Evolutionary conservation across 768 basidiomycete species (phyloP).

Genomic region (Suillus variegatus): DNA sequence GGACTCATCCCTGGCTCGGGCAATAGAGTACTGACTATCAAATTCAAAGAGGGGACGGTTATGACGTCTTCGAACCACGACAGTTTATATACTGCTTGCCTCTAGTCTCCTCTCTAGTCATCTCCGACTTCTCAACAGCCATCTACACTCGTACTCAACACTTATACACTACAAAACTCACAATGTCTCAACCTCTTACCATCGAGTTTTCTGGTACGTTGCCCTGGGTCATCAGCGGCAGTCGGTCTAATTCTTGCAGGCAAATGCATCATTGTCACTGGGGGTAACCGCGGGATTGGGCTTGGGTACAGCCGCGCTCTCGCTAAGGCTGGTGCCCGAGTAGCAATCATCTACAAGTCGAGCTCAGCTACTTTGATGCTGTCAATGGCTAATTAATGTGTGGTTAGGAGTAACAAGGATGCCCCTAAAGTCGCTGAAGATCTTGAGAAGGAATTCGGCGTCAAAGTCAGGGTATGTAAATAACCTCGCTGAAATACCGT

Average conservation of each 20-base stretch:
- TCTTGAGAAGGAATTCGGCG: conserved; percentile 48
- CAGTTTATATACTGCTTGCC: not conserved
- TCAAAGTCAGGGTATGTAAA: conserved; percentile 37
- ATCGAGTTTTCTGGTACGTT: not conserved
- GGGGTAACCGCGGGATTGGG: conserved; percentile 64
- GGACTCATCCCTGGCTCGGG: not conserved
- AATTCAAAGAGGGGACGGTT: conserved; percentile 3
- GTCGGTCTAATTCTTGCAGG: conserved; percentile 21
- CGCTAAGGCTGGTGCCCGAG: conserved; percentile 54
- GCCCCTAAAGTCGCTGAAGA: conserved; percentile 49
- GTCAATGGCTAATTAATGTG: not conserved
- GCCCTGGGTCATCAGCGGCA: not conserved
- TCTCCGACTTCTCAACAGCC: not conserved
- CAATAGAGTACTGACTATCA: not conserved
- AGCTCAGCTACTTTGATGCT: not conserved
- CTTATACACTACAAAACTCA: not conserved
- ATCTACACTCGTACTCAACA: not conserved
- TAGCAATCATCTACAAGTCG: conserved; percentile 64
- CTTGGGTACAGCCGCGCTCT: conserved; percentile 52
- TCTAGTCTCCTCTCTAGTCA: not conserved
- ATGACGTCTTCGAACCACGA: not conserved
- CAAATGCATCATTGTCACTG: conserved; percentile 58
- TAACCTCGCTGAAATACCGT: not conserved
- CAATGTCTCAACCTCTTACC: not conserved
- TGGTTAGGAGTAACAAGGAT: conserved; percentile 44